phyloP scores from a whole-genome alignment of 1,284 basidiomycete genomes.

The Ustilago vetiveriae region DNA sequence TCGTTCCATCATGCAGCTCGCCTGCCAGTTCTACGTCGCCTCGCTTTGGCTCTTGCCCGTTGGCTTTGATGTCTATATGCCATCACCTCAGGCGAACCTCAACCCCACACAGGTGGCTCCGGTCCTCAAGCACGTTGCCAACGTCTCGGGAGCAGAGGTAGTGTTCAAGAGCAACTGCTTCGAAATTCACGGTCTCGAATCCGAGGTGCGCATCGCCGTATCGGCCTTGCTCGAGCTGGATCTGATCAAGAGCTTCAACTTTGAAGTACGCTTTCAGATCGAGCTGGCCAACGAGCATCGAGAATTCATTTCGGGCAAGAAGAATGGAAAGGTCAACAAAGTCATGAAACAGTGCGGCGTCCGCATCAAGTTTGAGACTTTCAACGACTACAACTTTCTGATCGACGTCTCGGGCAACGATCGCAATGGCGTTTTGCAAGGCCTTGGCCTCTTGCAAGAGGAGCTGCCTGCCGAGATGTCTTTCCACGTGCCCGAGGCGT shows the following conservation, averaged over 20 bases:
- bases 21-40: constrained; percentile 93
- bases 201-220: constrained; percentile 87
- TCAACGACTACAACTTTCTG: constrained; percentile 98
- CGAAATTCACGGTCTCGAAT: constrained; percentile 94
- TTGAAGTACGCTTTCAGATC: constrained; percentile 97
- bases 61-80: constrained; percentile 89
- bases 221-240: constrained; percentile 88
- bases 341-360: constrained; percentile 74
- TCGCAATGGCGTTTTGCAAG: constrained; percentile 78
- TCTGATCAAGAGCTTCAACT: constrained; percentile 91
- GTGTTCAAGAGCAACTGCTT: constrained; percentile 98
- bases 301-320: constrained; percentile 80
- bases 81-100: constrained; percentile 75
- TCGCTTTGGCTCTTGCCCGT: constrained; percentile 94
- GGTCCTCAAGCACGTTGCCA: constrained; percentile 85
- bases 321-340: constrained; percentile 71
- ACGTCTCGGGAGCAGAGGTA: constrained; percentile 87
- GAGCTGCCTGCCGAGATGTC: constrained; percentile 98
- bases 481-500: constrained; percentile 97
- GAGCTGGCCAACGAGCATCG: constrained; percentile 97
- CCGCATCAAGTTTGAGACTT: constrained; percentile 99
- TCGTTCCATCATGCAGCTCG: constrained; percentile 91
- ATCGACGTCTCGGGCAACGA: constrained; percentile 77
- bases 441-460: constrained; percentile 89
- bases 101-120: constrained; percentile 85